Conservation (phyloP, 208 protist genomes). For the Acanthamoeba royreba region DNA sequence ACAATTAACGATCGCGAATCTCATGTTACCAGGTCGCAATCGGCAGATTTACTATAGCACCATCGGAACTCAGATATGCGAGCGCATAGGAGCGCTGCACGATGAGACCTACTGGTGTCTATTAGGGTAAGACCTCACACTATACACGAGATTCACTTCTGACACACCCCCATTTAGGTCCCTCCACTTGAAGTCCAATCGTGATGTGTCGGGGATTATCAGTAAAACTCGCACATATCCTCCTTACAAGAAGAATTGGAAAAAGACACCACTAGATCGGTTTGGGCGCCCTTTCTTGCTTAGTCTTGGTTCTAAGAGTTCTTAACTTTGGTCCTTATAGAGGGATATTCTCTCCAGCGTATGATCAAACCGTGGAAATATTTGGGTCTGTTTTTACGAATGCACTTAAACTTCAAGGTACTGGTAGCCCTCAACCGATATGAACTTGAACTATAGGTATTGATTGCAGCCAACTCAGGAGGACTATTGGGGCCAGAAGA, state of each 20-base stretch:
- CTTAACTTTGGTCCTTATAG: not conserved
- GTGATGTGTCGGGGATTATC: not conserved
- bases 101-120: not conserved
- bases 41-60: not conserved
- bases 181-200: not conserved
- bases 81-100: not conserved
- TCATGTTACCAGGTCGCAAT: not conserved
- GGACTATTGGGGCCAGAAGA: not conserved
- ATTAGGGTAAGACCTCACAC: not conserved
- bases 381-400: not conserved
- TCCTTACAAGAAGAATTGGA: not conserved
- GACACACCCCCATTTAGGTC: not conserved
- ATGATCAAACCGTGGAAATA: not conserved
- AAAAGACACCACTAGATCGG: not conserved
- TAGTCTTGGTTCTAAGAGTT: not conserved
- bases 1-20: not conserved
- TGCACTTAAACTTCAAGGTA: not conserved
- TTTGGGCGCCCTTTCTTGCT: not conserved
- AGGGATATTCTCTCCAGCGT: not conserved
- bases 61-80: not conserved
- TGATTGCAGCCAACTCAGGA: not conserved
- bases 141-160: not conserved
- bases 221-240: not conserved
- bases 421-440: not conserved
- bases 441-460: not conserved